Evolutionary conservation across 2,329 filamentous ascomycete genomes (phyloP).

Genomic region (Colletotrichum paranaense): DNA sequence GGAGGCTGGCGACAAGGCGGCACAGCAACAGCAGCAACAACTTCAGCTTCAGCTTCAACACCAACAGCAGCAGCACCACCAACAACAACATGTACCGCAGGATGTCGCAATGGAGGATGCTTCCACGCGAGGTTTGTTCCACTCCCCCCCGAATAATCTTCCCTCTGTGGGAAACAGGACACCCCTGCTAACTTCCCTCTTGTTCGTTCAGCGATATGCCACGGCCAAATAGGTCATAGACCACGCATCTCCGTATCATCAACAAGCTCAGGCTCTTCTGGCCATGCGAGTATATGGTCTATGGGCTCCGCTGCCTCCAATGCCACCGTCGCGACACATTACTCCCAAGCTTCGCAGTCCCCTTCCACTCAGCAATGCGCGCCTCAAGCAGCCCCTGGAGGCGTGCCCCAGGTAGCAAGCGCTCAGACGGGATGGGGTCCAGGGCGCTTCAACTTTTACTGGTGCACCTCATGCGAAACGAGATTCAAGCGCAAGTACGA

Average conservation of each 20-base stretch:
- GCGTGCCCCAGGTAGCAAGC: constrained; percentile 35
- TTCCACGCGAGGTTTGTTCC: constrained; percentile 31
- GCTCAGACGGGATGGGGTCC: constrained; percentile 37
- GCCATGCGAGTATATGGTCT: constrained; percentile 49
- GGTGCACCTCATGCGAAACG: constrained; percentile 70
- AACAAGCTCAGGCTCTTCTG: constrained; percentile 61
- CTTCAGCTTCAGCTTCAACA: not conserved
- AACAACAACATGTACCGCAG: constrained; percentile 8
- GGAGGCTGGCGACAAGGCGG: constrained; percentile 35
- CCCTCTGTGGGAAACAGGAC: not conserved
- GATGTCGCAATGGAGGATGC: constrained; percentile 35
- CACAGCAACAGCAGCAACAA: constrained; percentile 22
- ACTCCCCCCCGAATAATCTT: not conserved
- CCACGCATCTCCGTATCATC: constrained; percentile 61
- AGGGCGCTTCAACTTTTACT: constrained; percentile 58
- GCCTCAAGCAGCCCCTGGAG: constrained; percentile 37
- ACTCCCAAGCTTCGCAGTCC: constrained; percentile 53
- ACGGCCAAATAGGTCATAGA: constrained; percentile 48
- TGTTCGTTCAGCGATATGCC: constrained; percentile 48
- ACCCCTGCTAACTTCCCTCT: constrained; percentile 39
- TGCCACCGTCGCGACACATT: constrained; percentile 43
- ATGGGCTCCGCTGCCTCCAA: constrained; percentile 41
- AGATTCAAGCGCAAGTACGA: constrained; percentile 76
- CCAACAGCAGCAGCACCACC: not conserved
- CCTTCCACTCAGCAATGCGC: constrained; percentile 46